Conservation (phyloP, 129 eudicot species). For the Glebionis coronaria region DNA sequence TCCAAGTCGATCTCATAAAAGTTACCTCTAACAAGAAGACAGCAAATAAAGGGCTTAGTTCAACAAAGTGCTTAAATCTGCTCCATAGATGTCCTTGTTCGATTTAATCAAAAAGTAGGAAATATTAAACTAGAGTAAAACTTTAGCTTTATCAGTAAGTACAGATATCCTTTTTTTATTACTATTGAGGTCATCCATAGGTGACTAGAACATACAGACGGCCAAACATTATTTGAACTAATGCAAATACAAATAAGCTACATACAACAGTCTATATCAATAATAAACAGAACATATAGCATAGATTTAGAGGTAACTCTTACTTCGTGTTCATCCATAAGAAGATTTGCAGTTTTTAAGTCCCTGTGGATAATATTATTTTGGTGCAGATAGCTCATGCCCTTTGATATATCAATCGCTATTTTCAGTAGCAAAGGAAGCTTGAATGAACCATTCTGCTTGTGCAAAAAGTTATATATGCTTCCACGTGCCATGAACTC, state of each 20-base stretch:
- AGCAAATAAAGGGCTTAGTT: background rate
- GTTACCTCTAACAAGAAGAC: background rate
- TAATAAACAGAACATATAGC: background rate
- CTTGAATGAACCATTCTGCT: slow-evolving; percentile 61
- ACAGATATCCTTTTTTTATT: background rate
- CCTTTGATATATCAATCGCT: slow-evolving; percentile 72
- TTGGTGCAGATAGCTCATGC: slow-evolving; percentile 77
- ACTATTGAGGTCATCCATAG: background rate
- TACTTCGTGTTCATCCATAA: slow-evolving; percentile 82
- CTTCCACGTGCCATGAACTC: slow-evolving; percentile 85
- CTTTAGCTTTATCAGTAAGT: background rate
- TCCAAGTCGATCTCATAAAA: background rate
- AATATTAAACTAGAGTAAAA: background rate
- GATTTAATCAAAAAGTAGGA: background rate
- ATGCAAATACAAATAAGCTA: no score
- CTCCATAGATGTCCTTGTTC: background rate
- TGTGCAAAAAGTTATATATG: slow-evolving; percentile 58
- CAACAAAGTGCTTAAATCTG: background rate
- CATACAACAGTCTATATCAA: background rate
- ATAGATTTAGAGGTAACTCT: slow-evolving; percentile 23
- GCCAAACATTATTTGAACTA: background rate
- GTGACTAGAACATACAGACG: background rate
- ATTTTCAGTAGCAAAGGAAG: slow-evolving; percentile 61
- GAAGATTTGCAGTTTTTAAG: slow-evolving; percentile 76
- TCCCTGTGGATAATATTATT: slow-evolving; percentile 78